Conservation (phyloP, 1,139 yeast species). For the Ogataea hybrid region DNA sequence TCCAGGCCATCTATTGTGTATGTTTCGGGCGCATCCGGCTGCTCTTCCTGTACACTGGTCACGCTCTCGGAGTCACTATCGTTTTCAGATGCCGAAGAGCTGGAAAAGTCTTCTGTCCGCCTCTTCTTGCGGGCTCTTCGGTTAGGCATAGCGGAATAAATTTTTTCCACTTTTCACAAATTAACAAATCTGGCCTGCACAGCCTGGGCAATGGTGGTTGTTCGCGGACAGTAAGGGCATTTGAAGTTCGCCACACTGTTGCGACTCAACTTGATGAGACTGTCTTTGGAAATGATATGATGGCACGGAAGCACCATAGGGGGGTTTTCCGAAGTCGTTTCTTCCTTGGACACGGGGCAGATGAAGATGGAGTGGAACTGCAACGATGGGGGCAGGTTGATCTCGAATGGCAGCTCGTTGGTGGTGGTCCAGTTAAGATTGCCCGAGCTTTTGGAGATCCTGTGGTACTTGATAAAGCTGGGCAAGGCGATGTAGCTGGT, state of each 20-base stretch:
- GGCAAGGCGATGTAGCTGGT: slow-evolving; percentile 77
- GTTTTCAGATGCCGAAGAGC: slow-evolving; percentile 19
- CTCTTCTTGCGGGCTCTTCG: slow-evolving; percentile 68
- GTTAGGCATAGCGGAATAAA: slow-evolving; percentile 7
- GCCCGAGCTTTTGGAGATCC: slow-evolving; percentile 44
- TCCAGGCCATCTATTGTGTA: slow-evolving; percentile 18
- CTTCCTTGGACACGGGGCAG: slow-evolving; percentile 90
- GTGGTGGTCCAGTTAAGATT: slow-evolving; percentile 55
- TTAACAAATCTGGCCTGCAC: slow-evolving; percentile 30
- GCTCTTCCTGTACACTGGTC: slow-evolving; percentile 10
- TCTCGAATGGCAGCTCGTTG: slow-evolving; percentile 60
- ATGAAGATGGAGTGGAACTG: slow-evolving; percentile 82
- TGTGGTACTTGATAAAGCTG: slow-evolving; percentile 62
- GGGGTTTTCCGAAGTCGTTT: slow-evolving; percentile 58
- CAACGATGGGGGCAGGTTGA: slow-evolving; percentile 48
- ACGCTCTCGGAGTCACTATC: slow-evolving; percentile 11
- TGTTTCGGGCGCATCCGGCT: slow-evolving; percentile 5
- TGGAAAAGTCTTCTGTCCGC: slow-evolving; percentile 60
- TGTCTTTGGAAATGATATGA: slow-evolving; percentile 55
- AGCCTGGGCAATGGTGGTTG: slow-evolving; percentile 32
- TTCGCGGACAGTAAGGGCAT: slow-evolving; percentile 66
- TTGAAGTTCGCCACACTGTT: slow-evolving; percentile 46
- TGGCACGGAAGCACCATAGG: slow-evolving; percentile 65
- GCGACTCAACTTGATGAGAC: slow-evolving; percentile 41
- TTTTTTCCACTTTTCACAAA: slow-evolving; percentile 15